Percentiles rank a stretch among this genome's conserved stretches.
These are phyloP conservation scores for Coemansia reversa DNA, from an alignment of 192 early-diverging fungal species.

Conservation along the genomic window DNA sequence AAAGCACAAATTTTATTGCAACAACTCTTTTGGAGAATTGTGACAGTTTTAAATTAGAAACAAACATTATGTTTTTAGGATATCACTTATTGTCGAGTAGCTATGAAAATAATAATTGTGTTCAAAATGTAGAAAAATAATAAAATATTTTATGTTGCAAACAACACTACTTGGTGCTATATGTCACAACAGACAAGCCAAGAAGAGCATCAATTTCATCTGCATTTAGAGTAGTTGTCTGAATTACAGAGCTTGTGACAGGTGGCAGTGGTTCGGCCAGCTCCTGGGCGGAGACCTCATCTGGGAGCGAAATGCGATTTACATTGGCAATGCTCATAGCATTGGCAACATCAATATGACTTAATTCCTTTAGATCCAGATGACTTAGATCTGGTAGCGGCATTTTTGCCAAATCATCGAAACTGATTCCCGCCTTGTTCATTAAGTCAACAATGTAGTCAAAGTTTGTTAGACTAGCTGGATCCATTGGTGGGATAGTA, in stretches of 20 bases:
- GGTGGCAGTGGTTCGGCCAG: constrained; percentile 9
- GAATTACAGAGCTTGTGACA: constrained; percentile 9
- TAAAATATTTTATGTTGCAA: background rate
- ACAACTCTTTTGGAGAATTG: too few species aligned
- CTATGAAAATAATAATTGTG: background rate
- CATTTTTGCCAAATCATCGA: constrained; percentile 48
- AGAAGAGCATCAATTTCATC: constrained; percentile 38
- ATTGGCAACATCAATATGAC: constrained; percentile 16
- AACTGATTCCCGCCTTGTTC: constrained; percentile 37
- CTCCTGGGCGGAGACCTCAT: constrained; percentile 10
- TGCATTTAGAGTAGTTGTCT: constrained; percentile 44
- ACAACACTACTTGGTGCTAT: constrained; percentile 12
- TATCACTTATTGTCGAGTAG: too few species aligned
- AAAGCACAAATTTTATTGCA: too few species aligned
- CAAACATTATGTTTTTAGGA: too few species aligned
- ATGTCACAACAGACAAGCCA: constrained; percentile 34
- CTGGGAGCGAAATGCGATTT: constrained; percentile 23
- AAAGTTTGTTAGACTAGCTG: constrained; percentile 46
- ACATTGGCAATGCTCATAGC: constrained; percentile 31
- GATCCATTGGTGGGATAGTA: constrained; percentile 45
- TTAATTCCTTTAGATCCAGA: constrained; percentile 22
- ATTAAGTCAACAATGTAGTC: constrained; percentile 36
- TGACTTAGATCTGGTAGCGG: constrained; percentile 40
- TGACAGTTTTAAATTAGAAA: too few species aligned
- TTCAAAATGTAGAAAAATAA: background rate